Conservation (phyloP, 2,329 filamentous ascomycete species). For the Amphichorda felina region DNA sequence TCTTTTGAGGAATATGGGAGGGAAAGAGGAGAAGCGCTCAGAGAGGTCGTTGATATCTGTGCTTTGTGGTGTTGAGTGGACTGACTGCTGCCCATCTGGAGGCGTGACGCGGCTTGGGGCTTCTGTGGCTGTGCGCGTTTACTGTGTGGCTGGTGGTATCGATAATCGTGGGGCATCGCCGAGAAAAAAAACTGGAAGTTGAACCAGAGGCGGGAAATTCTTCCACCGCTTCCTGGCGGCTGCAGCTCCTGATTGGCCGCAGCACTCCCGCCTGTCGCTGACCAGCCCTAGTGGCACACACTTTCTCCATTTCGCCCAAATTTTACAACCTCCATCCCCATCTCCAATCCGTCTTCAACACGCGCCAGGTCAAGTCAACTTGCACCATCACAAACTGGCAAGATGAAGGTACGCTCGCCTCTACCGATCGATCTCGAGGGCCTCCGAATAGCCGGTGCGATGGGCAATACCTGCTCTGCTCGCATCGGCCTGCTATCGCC, state of each 20-base stretch:
- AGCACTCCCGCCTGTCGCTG: not conserved
- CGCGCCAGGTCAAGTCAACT: conserved; percentile 29
- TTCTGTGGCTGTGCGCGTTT: not conserved
- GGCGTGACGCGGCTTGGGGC: not conserved
- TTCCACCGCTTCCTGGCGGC: conserved; percentile 8
- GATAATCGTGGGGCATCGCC: not conserved
- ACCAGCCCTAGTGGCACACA: conserved; percentile 30
- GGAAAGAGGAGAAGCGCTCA: no score
- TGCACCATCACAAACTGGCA: conserved; percentile 33
- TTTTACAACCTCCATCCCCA: conserved; percentile 11
- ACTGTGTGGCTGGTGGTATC: conserved; percentile 1
- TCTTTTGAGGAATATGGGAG: no score
- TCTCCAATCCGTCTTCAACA: conserved; percentile 8
- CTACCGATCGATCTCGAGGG: not conserved
- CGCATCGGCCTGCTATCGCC: no score
- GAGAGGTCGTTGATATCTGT: not conserved
- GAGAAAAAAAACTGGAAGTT: not conserved
- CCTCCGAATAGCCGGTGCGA: not conserved
- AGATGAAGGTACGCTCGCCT: conserved; percentile 30
- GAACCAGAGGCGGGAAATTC: conserved; percentile 7
- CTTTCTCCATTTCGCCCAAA: conserved; percentile 24
- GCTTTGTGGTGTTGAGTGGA: not conserved
- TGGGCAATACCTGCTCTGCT: not conserved
- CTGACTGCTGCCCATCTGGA: not conserved
- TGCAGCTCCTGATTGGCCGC: conserved; percentile 18